Evolutionary conservation across 225 moss, liverwort and hornwort species (phyloP).

Genomic region (Marchantia polymorpha): DNA sequence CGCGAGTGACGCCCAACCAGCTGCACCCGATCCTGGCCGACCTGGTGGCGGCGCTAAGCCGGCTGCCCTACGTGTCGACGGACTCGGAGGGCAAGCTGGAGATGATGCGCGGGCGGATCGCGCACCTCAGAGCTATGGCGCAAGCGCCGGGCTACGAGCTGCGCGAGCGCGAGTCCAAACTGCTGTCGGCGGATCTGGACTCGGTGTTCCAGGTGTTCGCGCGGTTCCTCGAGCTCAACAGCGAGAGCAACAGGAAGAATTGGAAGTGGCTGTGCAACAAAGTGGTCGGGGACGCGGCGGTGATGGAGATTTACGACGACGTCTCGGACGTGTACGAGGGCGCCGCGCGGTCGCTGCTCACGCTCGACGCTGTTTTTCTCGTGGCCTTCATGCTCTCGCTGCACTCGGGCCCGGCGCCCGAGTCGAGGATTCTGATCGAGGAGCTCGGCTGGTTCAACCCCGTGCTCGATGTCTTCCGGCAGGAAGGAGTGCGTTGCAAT

Average conservation of each 20-base stretch:
- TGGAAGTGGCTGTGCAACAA: slow-evolving; percentile 20
- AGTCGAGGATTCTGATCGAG: slow-evolving; percentile 8
- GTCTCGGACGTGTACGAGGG: slow-evolving; percentile 9
- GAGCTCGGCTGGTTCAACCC: slow-evolving; percentile 20
- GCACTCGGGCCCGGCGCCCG: background rate
- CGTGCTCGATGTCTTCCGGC: slow-evolving; percentile 4
- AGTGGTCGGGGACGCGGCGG: slow-evolving; percentile 14
- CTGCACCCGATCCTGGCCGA: slow-evolving; percentile 11
- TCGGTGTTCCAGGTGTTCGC: slow-evolving; percentile 12
- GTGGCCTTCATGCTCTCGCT: slow-evolving; percentile 17
- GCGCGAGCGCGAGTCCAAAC: slow-evolving; percentile 5
- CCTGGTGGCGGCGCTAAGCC: slow-evolving; percentile 4
- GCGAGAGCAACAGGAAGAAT: background rate
- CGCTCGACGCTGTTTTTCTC: slow-evolving; percentile 18
- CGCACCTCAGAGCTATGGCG: slow-evolving; percentile 4
- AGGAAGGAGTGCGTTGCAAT: slow-evolving; percentile 2
- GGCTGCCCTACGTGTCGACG: slow-evolving; percentile 11
- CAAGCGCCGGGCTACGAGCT: slow-evolving; percentile 18
- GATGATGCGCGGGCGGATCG: slow-evolving; percentile 21
- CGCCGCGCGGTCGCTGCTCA: slow-evolving; percentile 7
- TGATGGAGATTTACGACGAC: slow-evolving; percentile 12
- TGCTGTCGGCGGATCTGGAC: slow-evolving; percentile 6
- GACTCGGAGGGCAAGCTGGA: slow-evolving; percentile 22
- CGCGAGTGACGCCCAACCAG: slow-evolving; percentile 2
- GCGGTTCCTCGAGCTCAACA: background rate